phyloP scores from a whole-genome alignment of 2,329 filamentous ascomycete species.

The Fusarium beomiforme region DNA sequence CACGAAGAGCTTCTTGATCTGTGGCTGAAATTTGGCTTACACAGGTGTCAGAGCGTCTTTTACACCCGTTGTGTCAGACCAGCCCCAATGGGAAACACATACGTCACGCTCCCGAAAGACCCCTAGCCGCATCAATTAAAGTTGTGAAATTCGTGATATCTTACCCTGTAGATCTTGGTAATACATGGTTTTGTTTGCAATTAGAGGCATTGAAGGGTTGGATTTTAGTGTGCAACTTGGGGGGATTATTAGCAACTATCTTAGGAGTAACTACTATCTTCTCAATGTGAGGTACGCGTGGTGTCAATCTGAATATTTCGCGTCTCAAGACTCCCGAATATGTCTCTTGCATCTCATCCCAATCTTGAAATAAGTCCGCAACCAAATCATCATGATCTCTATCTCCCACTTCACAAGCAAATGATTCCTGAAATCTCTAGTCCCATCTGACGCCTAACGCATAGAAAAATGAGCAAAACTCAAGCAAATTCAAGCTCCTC shows the following conservation, averaged over 20 bases:
- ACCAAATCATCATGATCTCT: neutral
- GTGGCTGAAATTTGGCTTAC: constrained; percentile 22
- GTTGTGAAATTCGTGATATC: neutral
- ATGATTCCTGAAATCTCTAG: neutral
- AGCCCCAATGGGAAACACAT: constrained; percentile 12
- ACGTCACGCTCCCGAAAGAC: constrained; percentile 29
- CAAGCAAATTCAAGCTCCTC: neutral
- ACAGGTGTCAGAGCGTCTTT: constrained; percentile 10
- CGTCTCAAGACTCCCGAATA: neutral
- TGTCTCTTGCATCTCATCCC: neutral
- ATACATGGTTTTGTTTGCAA: neutral
- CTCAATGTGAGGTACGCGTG: neutral
- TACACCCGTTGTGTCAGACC: neutral
- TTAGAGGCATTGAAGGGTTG: neutral
- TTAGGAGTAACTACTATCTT: neutral
- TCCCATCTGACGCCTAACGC: neutral
- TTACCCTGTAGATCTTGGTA: neutral
- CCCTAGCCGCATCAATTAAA: constrained; percentile 21
- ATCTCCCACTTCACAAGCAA: neutral
- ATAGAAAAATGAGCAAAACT: neutral
- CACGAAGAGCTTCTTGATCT: neutral
- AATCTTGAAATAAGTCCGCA: neutral
- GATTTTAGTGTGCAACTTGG: neutral
- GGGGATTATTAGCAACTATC: neutral
- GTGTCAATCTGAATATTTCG: constrained; percentile 4